phyloP scores from a whole-genome alignment of 345 rosid genomes.

The Gossypium arboreum region DNA sequence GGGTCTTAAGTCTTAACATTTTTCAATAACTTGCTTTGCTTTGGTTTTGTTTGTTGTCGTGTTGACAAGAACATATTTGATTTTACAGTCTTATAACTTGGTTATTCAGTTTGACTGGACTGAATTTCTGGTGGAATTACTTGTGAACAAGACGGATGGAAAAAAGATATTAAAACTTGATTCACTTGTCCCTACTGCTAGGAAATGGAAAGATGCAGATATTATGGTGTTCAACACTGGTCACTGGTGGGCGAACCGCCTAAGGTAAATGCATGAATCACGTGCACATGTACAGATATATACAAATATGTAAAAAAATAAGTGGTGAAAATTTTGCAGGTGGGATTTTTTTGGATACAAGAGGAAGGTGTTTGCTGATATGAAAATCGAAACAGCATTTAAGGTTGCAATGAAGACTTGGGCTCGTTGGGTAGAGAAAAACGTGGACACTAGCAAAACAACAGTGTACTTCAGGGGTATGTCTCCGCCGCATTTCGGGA shows the following conservation, averaged over 20 bases:
- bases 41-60: neutral
- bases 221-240: constrained; percentile 52
- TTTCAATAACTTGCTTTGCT: neutral
- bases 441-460: constrained; percentile 29
- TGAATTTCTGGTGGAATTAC: constrained; percentile 38
- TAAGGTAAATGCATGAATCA: neutral
- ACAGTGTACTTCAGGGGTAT: constrained; percentile 41
- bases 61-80: neutral
- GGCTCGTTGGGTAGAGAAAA: constrained; percentile 41
- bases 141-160: constrained; percentile 21
- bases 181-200: constrained; percentile 23
- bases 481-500: constrained; percentile 43
- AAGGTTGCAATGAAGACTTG: constrained; percentile 39
- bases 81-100: constrained; percentile 39
- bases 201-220: constrained; percentile 41
- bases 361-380: constrained; percentile 25
- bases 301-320: neutral
- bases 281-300: neutral
- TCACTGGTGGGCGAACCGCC: constrained; percentile 47
- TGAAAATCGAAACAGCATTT: constrained; percentile 36
- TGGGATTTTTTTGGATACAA: constrained; percentile 38
- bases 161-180: constrained; percentile 39
- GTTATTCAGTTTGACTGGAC: constrained; percentile 51
- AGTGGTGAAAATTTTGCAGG: constrained; percentile 22
- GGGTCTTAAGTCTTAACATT: neutral